Evolutionary conservation across 768 basidiomycete species (phyloP).

Genomic region (Lactifluus pinguis): DNA sequence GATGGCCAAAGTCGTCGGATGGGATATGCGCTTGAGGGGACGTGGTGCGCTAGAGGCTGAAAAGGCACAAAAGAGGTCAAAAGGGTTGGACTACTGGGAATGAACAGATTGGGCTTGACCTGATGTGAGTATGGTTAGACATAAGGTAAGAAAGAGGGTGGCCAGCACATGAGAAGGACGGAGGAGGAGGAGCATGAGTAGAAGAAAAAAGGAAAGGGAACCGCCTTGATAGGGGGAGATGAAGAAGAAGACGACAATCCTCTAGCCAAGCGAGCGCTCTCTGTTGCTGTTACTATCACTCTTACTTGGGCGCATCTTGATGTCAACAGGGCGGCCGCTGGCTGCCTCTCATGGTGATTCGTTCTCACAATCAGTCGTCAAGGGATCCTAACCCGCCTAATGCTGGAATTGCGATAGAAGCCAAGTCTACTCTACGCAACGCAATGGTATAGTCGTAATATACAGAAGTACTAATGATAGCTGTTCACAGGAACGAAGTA

Average conservation of each 20-base stretch:
- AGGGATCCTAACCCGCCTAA: slow-evolving; percentile 15
- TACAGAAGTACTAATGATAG: background rate
- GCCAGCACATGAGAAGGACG: slow-evolving; percentile 16
- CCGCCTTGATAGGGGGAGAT: background rate
- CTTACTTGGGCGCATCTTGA: too few species aligned
- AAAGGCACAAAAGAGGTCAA: background rate
- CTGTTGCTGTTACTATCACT: too few species aligned
- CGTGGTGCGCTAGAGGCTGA: slow-evolving; percentile 23
- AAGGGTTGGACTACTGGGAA: background rate
- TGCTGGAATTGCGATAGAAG: slow-evolving; percentile 8
- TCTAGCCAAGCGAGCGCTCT: too few species aligned
- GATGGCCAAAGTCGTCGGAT: slow-evolving; percentile 32
- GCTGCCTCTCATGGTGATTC: too few species aligned
- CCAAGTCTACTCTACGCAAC: slow-evolving; percentile 7
- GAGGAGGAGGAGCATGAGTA: slow-evolving; percentile 4
- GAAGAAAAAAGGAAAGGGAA: background rate
- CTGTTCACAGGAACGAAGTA: slow-evolving; percentile 12
- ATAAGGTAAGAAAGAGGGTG: slow-evolving; percentile 15
- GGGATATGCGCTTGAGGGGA: slow-evolving; percentile 30
- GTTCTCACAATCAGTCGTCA: too few species aligned
- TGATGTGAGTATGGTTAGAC: background rate
- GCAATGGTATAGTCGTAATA: slow-evolving; percentile 11
- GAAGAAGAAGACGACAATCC: too few species aligned
- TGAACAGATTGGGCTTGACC: background rate
- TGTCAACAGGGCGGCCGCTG: too few species aligned